phyloP scores from a whole-genome alignment of 2,329 filamentous ascomycete species.

The Penicillium sp. region DNA sequence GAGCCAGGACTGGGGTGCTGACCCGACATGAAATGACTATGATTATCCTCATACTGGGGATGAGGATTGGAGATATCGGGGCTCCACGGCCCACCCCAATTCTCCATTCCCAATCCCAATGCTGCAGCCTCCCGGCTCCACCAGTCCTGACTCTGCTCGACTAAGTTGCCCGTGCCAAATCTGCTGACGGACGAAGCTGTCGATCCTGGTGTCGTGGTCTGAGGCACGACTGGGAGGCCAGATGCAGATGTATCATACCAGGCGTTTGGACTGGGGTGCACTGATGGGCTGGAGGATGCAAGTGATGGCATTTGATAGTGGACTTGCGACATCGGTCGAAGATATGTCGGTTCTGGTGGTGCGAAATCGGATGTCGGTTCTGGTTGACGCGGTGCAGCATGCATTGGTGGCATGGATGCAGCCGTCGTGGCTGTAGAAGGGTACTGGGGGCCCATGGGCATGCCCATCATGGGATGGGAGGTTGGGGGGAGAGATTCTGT shows the following conservation, averaged over 20 bases:
- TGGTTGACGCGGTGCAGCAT: conserved; percentile 16
- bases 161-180: conserved; percentile 57
- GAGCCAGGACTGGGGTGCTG: conserved; percentile 4
- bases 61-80: conserved; percentile 14
- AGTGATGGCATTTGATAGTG: conserved; percentile 15
- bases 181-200: conserved; percentile 44
- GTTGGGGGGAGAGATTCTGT: conserved; percentile 8
- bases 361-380: conserved; percentile 14
- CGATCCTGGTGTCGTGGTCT: conserved; percentile 21
- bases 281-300: conserved; percentile 8
- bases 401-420: conserved; percentile 19
- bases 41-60: conserved; percentile 8
- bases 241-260: conserved; percentile 30
- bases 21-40: conserved; percentile 4
- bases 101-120: conserved; percentile 57
- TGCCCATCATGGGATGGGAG: conserved; percentile 9
- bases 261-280: conserved; percentile 20
- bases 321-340: conserved; percentile 24
- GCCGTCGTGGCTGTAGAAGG: conserved; percentile 10
- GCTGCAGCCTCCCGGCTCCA: conserved; percentile 59
- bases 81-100: conserved; percentile 47
- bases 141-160: conserved; percentile 61
- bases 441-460: conserved; percentile 16
- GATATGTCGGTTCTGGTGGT: conserved; percentile 32
- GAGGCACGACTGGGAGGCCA: conserved; percentile 3